phyloP scores from a whole-genome alignment of 2,329 filamentous ascomycete species.

The Phyllosticta paracitricarpa region DNA sequence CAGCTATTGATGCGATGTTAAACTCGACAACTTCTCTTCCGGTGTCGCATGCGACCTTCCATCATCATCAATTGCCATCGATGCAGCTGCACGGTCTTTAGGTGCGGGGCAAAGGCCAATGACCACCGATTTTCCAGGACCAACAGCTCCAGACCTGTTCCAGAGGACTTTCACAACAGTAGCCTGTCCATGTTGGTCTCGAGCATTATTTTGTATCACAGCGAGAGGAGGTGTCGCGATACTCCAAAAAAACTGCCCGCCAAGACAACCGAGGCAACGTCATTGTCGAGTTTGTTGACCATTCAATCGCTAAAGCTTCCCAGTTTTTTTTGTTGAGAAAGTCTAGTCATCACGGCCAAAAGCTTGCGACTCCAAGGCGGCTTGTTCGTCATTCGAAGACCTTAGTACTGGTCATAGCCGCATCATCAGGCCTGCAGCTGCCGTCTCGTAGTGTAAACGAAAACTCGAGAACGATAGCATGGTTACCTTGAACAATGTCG shows the following conservation, averaged over 20 bases:
- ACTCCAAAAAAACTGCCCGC: no score
- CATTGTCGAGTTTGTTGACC: no score
- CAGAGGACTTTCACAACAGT: no score
- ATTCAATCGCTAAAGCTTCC: background rate
- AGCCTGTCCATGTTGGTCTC: no score
- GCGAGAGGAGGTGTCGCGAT: no score
- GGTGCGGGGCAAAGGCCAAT: background rate
- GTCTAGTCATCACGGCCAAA: background rate
- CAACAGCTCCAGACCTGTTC: no score
- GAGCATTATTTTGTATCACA: no score
- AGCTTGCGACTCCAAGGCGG: background rate
- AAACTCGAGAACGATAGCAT: background rate
- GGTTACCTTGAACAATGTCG: background rate
- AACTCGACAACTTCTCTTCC: background rate
- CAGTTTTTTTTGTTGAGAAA: background rate
- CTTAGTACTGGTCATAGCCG: background rate
- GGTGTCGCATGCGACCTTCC: background rate
- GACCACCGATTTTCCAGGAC: no score
- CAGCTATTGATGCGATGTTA: background rate
- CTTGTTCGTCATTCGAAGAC: background rate
- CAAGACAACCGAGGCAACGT: no score
- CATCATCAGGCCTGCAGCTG: background rate
- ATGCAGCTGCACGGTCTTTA: background rate
- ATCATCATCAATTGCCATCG: background rate
- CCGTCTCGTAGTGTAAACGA: background rate